These are phyloP conservation scores for Omphalea diandra DNA, from an alignment of 441 rosid genomes.

Conservation along the genomic window DNA sequence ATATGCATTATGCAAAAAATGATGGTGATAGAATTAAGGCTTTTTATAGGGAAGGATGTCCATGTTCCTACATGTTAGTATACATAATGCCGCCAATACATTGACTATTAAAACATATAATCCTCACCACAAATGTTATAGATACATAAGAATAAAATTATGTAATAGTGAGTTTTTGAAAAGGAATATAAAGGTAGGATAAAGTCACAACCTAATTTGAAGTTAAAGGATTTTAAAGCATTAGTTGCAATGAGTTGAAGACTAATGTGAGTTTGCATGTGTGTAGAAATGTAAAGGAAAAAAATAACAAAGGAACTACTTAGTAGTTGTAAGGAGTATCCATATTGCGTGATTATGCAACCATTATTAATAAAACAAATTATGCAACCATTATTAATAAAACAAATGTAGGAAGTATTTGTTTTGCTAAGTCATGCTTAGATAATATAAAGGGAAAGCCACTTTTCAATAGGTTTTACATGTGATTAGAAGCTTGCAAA, in stretches of 20 bases:
- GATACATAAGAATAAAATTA: neutral
- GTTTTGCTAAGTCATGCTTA: neutral
- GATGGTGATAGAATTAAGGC: no score
- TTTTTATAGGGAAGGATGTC: neutral
- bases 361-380: no score
- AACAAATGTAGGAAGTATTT: no score
- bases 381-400: no score
- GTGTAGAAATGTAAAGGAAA: neutral
- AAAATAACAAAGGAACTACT: rapidly evolving
- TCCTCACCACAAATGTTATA: neutral
- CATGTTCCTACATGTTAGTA: neutral
- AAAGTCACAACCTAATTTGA: neutral
- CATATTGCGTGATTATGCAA: neutral
- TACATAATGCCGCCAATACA: neutral
- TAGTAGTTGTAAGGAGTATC: no score
- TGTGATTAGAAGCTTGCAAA: neutral
- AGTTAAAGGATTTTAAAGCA: neutral
- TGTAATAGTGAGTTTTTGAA: neutral
- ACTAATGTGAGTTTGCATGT: neutral
- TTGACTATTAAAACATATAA: neutral
- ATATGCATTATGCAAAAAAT: no score
- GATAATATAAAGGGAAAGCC: no score
- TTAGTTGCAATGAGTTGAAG: neutral
- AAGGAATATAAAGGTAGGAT: neutral
- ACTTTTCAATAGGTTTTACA: neutral